Evolutionary conservation across 1,139 yeast genomes (phyloP).

Genomic region (Nakaseomyces kungkrabaensis): DNA sequence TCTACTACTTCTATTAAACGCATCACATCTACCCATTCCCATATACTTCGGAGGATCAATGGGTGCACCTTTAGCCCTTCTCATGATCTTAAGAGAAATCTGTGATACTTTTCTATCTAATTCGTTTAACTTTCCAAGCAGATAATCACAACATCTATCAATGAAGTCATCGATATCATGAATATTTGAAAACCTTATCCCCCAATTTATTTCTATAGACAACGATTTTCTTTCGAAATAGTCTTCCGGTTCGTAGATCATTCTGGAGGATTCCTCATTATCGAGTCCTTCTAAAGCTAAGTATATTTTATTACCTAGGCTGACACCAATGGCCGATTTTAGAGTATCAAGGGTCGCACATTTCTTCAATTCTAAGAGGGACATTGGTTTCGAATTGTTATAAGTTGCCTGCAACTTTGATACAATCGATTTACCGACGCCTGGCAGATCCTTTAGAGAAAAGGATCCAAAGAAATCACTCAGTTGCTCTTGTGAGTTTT

Average conservation of each 20-base stretch:
- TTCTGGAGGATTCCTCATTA: conserved; percentile 29
- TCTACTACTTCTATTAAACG: conserved; percentile 46
- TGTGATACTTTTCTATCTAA: conserved; percentile 45
- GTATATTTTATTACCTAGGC: conserved; percentile 53
- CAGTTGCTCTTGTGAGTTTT: conserved; percentile 16
- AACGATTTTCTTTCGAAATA: conserved; percentile 57
- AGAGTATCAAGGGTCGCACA: conserved; percentile 24
- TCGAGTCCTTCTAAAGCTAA: conserved; percentile 49
- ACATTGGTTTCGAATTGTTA: conserved; percentile 2
- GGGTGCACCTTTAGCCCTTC: conserved; percentile 57
- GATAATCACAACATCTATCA: conserved; percentile 47
- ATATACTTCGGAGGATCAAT: conserved; percentile 64
- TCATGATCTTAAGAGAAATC: conserved; percentile 55
- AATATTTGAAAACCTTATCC: conserved; percentile 59
- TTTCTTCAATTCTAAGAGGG: conserved; percentile 7
- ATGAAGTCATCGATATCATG: conserved; percentile 58
- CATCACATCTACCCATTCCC: conserved; percentile 77
- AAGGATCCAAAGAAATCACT: conserved; percentile 36
- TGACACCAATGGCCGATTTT: conserved; percentile 47
- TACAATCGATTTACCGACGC: conserved; percentile 58
- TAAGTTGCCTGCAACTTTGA: conserved; percentile 31
- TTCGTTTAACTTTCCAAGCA: conserved; percentile 42
- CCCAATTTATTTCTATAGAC: conserved; percentile 88
- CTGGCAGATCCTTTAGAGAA: conserved; percentile 62
- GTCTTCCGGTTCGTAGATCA: conserved; percentile 33